phyloP scores from a whole-genome alignment of 2,329 filamentous ascomycete species.

The Ascochyta viciae-villosae region DNA sequence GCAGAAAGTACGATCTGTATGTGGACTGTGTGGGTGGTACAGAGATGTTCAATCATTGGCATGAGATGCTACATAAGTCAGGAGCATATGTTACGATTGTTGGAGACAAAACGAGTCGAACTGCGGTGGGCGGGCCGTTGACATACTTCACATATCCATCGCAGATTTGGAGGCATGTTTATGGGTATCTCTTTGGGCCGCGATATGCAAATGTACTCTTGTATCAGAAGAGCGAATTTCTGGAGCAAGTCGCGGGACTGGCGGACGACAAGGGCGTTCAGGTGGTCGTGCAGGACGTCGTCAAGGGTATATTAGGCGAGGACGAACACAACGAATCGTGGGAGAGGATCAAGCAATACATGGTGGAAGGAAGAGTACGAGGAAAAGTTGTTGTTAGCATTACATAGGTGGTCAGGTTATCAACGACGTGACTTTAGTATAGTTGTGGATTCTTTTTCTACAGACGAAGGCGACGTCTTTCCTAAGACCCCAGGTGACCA shows the following conservation, averaged over 20 bases:
- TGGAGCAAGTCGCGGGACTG: slow-evolving; percentile 33
- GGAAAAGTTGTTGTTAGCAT: slow-evolving; percentile 43
- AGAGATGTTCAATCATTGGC: slow-evolving; percentile 51
- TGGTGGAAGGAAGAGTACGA: slow-evolving; percentile 38
- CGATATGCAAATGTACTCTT: slow-evolving; percentile 41
- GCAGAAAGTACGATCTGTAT: slow-evolving; percentile 53
- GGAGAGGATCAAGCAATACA: slow-evolving; percentile 31
- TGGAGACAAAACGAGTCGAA: slow-evolving; percentile 48
- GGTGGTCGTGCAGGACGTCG: slow-evolving; percentile 38
- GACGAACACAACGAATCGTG: slow-evolving; percentile 25
- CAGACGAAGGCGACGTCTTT: too few species aligned
- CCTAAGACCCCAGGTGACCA: too few species aligned
- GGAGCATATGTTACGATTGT: slow-evolving; percentile 53
- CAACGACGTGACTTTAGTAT: too few species aligned
- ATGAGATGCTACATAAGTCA: slow-evolving; percentile 42
- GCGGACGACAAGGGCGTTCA: slow-evolving; percentile 30
- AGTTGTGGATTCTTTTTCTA: too few species aligned
- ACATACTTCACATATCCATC: slow-evolving; percentile 43
- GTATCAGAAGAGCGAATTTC: slow-evolving; percentile 29
- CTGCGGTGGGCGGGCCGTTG: slow-evolving; percentile 46
- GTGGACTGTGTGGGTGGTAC: slow-evolving; percentile 61
- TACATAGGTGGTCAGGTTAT: not conserved
- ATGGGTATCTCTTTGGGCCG: slow-evolving; percentile 35
- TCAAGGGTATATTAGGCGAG: slow-evolving; percentile 36
- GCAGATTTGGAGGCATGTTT: slow-evolving; percentile 32